Conservation (phyloP, 306 rosid genomes). For the Corylus avellana region DNA sequence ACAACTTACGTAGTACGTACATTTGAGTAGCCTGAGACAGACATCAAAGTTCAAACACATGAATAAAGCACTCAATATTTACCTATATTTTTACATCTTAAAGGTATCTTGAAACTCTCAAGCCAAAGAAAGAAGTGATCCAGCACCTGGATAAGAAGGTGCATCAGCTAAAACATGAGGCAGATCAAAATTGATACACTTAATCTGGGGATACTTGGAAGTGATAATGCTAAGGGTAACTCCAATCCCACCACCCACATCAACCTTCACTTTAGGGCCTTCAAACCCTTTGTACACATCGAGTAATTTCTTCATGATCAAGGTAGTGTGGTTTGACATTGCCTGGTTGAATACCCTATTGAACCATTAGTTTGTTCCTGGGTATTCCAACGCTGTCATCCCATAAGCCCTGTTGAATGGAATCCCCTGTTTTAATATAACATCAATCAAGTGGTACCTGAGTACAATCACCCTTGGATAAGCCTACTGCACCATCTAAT, state of each 20-base stretch:
- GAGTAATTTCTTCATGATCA: constrained; percentile 26
- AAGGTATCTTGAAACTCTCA: background rate
- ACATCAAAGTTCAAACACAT: background rate
- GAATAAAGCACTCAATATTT: no score
- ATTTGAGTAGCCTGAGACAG: background rate
- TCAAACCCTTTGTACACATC: constrained; percentile 25
- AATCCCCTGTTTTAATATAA: constrained; percentile 26
- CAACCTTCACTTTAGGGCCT: constrained; percentile 19
- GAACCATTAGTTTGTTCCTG: constrained; percentile 21
- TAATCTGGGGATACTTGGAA: constrained; percentile 9
- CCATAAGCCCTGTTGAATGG: constrained; percentile 25
- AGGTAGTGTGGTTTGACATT: constrained; percentile 27
- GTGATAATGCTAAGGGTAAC: constrained; percentile 26
- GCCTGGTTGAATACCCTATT: constrained; percentile 29
- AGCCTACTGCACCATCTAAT: background rate
- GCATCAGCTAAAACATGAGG: constrained; percentile 16
- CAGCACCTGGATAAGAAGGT: constrained; percentile 25
- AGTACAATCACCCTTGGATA: background rate
- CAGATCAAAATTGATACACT: constrained; percentile 25
- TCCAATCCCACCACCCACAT: constrained; percentile 30
- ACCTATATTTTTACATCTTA: background rate
- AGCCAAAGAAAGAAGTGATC: background rate
- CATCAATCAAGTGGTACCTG: constrained; percentile 33
- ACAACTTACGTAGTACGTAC: background rate
- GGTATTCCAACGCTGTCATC: constrained; percentile 24